Evolutionary conservation across 78 protist genomes (phyloP), one percentile per base, ranked within the genome.

Genomic region (Dictyostelium firmibasis): DNA sequence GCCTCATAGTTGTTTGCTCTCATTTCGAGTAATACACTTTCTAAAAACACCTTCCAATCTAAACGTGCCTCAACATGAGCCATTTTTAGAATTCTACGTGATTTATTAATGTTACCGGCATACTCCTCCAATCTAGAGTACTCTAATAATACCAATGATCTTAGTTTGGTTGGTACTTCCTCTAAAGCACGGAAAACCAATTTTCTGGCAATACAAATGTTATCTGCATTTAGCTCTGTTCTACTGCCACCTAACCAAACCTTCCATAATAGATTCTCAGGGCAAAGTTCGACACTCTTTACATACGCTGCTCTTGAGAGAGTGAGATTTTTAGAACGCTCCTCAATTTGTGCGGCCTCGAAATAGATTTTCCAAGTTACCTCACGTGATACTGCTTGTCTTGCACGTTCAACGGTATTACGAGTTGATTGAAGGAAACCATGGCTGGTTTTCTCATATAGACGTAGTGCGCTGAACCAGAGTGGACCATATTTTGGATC

Each of bases 281-380:
- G 98, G 79, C 98, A 97, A 31, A 72, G 53, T 35, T 79, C 92
- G 3, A 96, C 97, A 31, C 98, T 75, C 50, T 72, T 77, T 7
- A 84, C 96, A 79, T 92, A 98, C 38, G 97, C 96, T 16, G 84
- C 91, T 25, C 99, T 31, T 18, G 96, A 7, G n/a, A 69, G 33
- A 5, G 41, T 64, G 8, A 96, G 64, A 76, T 95, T 20, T 36
- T 84, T 93, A 11, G 97, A 81, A n/a, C 98, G 96, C 69, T 97
- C 98, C 36, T 97, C 99, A 25, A 97, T 67, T 83, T 98, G 98
- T 14, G 99, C 99, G 0, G 70, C 83, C 83, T 98, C 99, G 72
- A 97, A 96, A 86, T 96, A 83, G n/a, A 98, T 79, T 95, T 98
- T 98, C 99, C 99, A 98, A 20, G 97, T 94, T 3, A 98, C 96